Evolutionary conservation across 805 yeast genomes (phyloP), one percentile per base, ranked within the genome.

Genomic region (Danielia oregonensis): DNA sequence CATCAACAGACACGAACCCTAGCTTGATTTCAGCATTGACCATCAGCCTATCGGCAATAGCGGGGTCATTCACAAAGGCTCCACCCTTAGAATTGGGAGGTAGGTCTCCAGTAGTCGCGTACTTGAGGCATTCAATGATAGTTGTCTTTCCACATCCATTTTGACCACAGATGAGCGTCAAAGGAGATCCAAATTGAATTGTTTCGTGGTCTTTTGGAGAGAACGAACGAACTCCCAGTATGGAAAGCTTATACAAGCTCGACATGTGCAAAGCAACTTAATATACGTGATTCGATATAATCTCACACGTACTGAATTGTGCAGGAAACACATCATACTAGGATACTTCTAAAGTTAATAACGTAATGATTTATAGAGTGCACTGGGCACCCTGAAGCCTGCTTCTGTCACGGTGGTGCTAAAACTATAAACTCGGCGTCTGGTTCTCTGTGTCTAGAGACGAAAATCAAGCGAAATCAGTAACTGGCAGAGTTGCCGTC

Each of bases 101-200:
- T 39, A 89, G 65, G 52, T 84, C 93, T 7, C 97, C 97, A 0
- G 98, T 91, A 8, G 98, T 87, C 14, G 94, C 91, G 59, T 88
- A 93, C 54, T 88, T 77, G 40, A 93, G 68, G 55, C 97, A 88
- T 59, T 93, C 99, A 42, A 93, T 94, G 37, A 93, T 81, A 1
- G 97, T 89, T 0, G 97, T 93, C 56, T 93, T 91, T 8, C 98
- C 98, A 18, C 95, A 83, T 21, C 98, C 97, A 60, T 93, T 93
- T 33, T 84, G 84, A 0, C 99, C 99, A 18, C 95, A 95, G 35
- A 93, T 91, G 30, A 93, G 68, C 0, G 98, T 93, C 53, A 93
- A 63, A 0, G 99, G 99, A 30, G 76, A 75, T 11, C 89, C 88
- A 61, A 93, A 93, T 52, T 85, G 86, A 40, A 93, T 86, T 0